Conservation (phyloP, 805 yeast species). For the Yarrowia bubula region DNA sequence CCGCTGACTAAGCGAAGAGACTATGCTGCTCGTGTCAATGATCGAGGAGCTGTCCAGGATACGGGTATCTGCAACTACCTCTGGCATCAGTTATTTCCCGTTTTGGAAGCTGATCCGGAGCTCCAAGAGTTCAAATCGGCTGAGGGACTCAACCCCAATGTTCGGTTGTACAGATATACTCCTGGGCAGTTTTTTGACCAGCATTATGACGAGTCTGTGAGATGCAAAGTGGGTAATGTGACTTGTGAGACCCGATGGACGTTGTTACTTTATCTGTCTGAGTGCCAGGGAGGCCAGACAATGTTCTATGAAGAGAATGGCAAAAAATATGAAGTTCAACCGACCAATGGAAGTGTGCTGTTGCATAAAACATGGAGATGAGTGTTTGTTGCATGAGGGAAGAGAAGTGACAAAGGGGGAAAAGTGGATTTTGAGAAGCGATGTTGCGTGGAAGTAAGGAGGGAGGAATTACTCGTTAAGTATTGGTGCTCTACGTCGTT, state of each 20-base stretch:
- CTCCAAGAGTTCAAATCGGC: conserved; percentile 24
- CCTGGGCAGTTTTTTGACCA: conserved; percentile 59
- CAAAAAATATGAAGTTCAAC: conserved; percentile 44
- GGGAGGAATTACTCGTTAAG: too few species aligned
- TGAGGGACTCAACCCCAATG: conserved; percentile 53
- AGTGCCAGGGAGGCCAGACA: conserved; percentile 60
- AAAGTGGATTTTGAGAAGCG: conserved; percentile 65
- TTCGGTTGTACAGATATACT: conserved; percentile 54
- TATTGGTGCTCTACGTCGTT: too few species aligned
- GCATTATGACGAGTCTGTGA: conserved; percentile 61
- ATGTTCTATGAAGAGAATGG: conserved; percentile 45
- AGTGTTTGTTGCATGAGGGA: conserved; percentile 60
- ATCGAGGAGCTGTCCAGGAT: conserved; percentile 48
- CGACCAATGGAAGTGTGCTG: conserved; percentile 55
- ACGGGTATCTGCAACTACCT: conserved; percentile 41
- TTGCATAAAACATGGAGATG: conserved; percentile 66
- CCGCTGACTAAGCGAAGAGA: conserved; percentile 50
- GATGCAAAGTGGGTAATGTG: conserved; percentile 37
- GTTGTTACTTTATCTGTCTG: conserved; percentile 53
- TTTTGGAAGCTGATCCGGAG: conserved; percentile 13
- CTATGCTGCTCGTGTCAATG: conserved; percentile 60
- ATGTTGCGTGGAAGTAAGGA: conserved; percentile 42
- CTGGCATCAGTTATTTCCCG: conserved; percentile 45
- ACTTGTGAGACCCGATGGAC: conserved; percentile 58
- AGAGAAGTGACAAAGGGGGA: conserved; percentile 50